Evolutionary conservation across 305 asterid species (phyloP).

Genomic region (Solanum hybrid): DNA sequence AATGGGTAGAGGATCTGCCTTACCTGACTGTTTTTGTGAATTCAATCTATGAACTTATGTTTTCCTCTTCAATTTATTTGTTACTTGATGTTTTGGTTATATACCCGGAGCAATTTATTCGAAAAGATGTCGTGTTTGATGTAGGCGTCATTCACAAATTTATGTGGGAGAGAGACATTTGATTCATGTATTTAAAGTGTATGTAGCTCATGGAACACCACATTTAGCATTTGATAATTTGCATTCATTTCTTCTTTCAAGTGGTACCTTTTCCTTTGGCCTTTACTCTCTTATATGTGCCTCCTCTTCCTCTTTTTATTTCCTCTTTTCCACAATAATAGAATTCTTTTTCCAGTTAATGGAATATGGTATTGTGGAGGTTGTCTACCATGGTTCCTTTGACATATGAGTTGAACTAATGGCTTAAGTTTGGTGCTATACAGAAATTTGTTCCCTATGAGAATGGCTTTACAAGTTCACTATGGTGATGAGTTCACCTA

Average conservation of each 20-base stretch:
- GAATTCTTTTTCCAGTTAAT: neutral
- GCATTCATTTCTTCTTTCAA: neutral
- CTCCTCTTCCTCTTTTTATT: neutral
- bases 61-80: neutral
- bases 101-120: neutral
- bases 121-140: neutral
- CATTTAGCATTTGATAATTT: neutral
- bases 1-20: slow-evolving; percentile 79
- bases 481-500: neutral
- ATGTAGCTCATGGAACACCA: neutral
- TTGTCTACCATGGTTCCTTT: neutral
- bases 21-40: slow-evolving; percentile 91
- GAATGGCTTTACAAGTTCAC: neutral
- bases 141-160: neutral
- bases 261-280: neutral
- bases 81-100: neutral
- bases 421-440: neutral
- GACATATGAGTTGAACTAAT: neutral
- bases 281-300: neutral
- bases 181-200: neutral
- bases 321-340: neutral
- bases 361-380: neutral
- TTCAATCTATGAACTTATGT: slow-evolving; percentile 26
- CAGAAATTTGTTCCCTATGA: neutral
- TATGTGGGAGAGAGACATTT: neutral